Evolutionary conservation across 2,329 filamentous ascomycete species (phyloP).

Genomic region (Hymenoscyphus salicellus): DNA sequence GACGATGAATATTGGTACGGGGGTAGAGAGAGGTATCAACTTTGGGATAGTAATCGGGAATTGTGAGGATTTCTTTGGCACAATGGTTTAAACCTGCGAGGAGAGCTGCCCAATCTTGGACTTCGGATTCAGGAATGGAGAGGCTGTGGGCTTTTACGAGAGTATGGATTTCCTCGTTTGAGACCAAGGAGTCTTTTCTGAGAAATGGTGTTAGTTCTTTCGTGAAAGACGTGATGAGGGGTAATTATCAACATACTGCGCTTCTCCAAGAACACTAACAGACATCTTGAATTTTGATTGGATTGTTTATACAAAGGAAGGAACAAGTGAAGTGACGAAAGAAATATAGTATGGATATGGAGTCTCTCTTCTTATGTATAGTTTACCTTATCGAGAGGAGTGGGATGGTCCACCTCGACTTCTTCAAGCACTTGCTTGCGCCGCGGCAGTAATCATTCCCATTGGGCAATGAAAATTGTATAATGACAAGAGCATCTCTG

Average conservation of each 20-base stretch:
- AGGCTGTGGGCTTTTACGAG: constrained; percentile 20
- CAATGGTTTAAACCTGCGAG: constrained; percentile 27
- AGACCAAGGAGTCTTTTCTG: constrained; percentile 26
- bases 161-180: constrained; percentile 16
- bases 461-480: neutral
- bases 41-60: constrained; percentile 24
- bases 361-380: neutral
- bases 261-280: constrained; percentile 20
- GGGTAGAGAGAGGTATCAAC: constrained; percentile 26
- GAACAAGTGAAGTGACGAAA: too few relatives aligned
- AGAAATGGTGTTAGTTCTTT: neutral
- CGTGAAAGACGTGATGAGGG: neutral
- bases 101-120: constrained; percentile 23
- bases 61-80: constrained; percentile 24
- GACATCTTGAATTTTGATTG: constrained; percentile 15
- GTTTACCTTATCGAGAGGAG: neutral
- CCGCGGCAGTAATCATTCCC: neutral
- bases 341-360: too few relatives aligned
- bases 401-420: neutral
- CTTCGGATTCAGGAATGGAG: constrained; percentile 17
- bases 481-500: neutral
- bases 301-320: too few relatives aligned
- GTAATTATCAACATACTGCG: constrained; percentile 15
- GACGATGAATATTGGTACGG: constrained; percentile 24
- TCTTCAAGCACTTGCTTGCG: neutral